phyloP scores from a whole-genome alignment of 2,329 filamentous ascomycete species.

The Colletotrichum siamense region DNA sequence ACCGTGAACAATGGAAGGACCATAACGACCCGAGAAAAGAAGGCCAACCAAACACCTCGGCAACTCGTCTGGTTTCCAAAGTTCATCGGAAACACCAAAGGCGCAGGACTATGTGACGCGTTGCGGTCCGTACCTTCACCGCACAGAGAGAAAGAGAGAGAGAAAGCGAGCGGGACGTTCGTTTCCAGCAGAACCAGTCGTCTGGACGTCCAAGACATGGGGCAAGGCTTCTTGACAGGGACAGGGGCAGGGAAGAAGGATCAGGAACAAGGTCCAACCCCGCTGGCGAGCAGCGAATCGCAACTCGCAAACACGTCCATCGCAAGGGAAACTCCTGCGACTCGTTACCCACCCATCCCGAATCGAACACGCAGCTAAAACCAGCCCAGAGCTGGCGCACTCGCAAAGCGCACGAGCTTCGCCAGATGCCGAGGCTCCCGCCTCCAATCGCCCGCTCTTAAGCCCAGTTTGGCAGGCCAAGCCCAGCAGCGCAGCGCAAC shows the following conservation, averaged over 20 bases:
- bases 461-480: neutral
- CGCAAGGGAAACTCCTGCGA: neutral
- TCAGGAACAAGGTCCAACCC: neutral
- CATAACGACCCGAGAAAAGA: neutral
- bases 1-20: neutral
- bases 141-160: neutral
- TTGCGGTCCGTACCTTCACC: neutral
- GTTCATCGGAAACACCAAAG: conserved; percentile 1
- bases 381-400: neutral
- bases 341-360: neutral
- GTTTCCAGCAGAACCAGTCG: neutral
- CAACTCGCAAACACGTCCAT: neutral
- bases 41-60: neutral
- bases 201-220: neutral
- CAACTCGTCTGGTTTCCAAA: neutral
- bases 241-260: neutral
- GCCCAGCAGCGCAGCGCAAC: neutral
- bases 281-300: conserved; percentile 1
- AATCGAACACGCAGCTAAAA: neutral
- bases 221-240: neutral
- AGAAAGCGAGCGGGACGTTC: conserved; percentile 3
- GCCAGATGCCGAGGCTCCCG: conserved; percentile 16
- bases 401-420: conserved; percentile 16
- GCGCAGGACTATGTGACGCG: neutral
- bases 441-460: neutral